Evolutionary conservation across 1,139 yeast species (phyloP), one percentile per base, ranked within the genome.

Genomic region (Diutina ranongensis): DNA sequence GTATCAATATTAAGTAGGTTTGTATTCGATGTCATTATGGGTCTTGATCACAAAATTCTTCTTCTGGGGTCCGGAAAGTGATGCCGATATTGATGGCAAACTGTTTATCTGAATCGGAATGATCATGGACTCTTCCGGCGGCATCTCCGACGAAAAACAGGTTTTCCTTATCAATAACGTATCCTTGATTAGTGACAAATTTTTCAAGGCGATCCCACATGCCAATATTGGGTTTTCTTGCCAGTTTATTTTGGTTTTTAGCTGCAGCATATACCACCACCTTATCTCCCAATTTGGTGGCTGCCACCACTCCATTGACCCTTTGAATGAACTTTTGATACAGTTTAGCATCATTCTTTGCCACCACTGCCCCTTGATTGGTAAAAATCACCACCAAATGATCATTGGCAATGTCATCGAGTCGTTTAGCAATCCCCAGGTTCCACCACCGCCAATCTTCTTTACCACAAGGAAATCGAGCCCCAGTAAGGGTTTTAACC

Each of bases 101-200:
- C 49, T 51, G 56, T 51, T 61, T 61, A 59, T 89, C 97, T 46
- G 85, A 74, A 54, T 85, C 89, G 69, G 89, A 83, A 58, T 80
- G 82, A 59, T 89, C 97, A 0, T 57, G 59, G 1, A 59, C 56
- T 46, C 97, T 67, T 0, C 97, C 98, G 7, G 97, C 97, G 0
- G 97, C 97, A 65, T 92, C 98, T 4, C 98, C 98, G n/a, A 89
- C 89, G 57, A 64, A 92, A 51, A 82, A 74, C 47, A 85, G 76
- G 25, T 64, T 53, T 1, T 62, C 65, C 40, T 60, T 47, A 49
- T 74, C 74, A 1, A 79, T 53, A 25, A 42, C 46, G 2, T 47
- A 49, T 34, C 48, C 45, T 27, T 53, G 60, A 18, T 46, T 44
- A 15, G 42, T 35, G 49, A 74, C 59, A 55, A 74, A 72, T n/a